Evolutionary conservation across 805 yeast species (phyloP).

Genomic region (Isabelozyma gotoi): DNA sequence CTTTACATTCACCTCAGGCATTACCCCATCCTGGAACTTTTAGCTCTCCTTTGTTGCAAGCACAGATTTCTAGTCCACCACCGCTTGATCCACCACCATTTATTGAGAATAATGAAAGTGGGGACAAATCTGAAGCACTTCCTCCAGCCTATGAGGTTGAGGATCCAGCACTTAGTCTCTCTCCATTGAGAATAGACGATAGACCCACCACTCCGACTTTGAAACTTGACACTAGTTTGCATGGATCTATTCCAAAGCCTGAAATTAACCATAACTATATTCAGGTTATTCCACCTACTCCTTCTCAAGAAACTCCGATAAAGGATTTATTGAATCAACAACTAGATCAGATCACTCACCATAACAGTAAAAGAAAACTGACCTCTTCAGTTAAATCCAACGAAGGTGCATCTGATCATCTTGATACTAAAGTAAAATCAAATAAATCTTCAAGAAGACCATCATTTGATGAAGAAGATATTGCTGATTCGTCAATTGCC

Average conservation of each 20-base stretch:
- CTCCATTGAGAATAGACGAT: conserved; percentile 23
- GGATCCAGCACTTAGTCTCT: conserved; percentile 10
- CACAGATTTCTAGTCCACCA: conserved; percentile 37
- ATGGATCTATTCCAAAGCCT: not conserved
- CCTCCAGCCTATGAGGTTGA: conserved; percentile 34
- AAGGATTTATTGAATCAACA: conserved; percentile 15
- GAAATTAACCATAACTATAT: conserved; percentile 1
- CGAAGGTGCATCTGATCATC: not conserved
- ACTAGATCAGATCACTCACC: conserved; percentile 3
- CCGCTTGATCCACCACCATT: conserved; percentile 66
- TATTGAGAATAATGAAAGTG: conserved; percentile 24
- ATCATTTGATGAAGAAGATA: conserved; percentile 3
- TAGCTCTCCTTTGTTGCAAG: conserved; percentile 39
- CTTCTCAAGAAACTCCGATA: conserved; percentile 11
- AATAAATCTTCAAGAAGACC: not conserved
- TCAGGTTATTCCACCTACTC: conserved; percentile 7
- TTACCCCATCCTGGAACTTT: conserved; percentile 44
- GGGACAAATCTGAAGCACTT: conserved; percentile 10
- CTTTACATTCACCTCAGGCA: conserved; percentile 63
- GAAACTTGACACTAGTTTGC: not conserved
- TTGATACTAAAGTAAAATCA: not conserved
- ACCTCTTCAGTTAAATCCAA: conserved; percentile 2
- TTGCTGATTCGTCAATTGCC: conserved; percentile 1
- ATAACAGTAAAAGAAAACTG: not conserved
- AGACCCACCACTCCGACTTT: conserved; percentile 6